Percentiles rank a stretch among this genome's conserved stretches.
Evolutionary conservation across 176 grass and related monocot genomes (phyloP).

Genomic region (Ananas comosus): DNA sequence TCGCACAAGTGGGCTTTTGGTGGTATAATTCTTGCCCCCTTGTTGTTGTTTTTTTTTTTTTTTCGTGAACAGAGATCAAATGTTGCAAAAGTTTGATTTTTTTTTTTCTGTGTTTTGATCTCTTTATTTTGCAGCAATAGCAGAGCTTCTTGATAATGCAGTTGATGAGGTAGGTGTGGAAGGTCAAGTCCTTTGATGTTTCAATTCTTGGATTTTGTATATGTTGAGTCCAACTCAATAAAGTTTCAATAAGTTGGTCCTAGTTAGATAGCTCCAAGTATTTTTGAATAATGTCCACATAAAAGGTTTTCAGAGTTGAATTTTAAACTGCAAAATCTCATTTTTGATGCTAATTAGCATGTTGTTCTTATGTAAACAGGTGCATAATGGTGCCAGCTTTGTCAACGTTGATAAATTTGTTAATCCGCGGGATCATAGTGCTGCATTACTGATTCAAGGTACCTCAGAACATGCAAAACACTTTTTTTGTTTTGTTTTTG

Average conservation of each 20-base stretch:
- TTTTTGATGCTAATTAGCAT: neutral
- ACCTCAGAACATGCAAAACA: neutral
- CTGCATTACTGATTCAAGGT: conserved; percentile 41
- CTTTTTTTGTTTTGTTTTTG: neutral
- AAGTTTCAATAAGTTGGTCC: neutral
- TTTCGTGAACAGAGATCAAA: neutral
- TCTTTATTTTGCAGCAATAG: conserved; percentile 36
- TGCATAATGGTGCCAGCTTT: conserved; percentile 38
- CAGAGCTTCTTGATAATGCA: conserved; percentile 51
- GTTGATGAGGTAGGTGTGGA: conserved; percentile 36
- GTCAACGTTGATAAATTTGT: conserved; percentile 39
- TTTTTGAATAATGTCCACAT: neutral
- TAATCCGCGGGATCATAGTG: conserved; percentile 16
- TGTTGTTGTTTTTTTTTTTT: conserved; percentile 1
- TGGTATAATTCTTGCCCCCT: conserved; percentile 17
- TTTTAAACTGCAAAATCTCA: no score
- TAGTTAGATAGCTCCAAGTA: neutral
- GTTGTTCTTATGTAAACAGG: conserved; percentile 18
- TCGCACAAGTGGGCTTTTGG: conserved; percentile 57
- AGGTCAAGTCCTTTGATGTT: neutral
- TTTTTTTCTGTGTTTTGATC: conserved; percentile 8
- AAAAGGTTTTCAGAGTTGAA: neutral
- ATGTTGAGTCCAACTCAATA: neutral
- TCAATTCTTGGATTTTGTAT: conserved; percentile 2
- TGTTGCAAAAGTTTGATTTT: neutral